Evolutionary conservation across 306 rosid genomes (phyloP), one percentile per base, ranked within the genome.

Genomic region (Gillenia trifoliata): DNA sequence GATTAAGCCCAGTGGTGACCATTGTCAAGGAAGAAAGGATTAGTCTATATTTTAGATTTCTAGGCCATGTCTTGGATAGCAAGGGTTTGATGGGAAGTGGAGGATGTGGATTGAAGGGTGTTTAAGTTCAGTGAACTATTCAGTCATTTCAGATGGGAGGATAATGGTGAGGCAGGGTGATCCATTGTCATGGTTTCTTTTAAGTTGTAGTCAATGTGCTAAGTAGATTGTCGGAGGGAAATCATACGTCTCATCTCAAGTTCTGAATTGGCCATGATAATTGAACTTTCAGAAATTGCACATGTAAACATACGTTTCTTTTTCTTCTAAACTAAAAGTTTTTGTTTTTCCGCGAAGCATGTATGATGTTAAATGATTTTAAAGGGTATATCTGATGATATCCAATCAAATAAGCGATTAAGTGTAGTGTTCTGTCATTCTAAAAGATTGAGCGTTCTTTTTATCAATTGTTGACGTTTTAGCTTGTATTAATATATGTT

Each of bases 401-500:
- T 33, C 4, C 36, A 12, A 43, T 43, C 49, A 43, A 43, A 43
- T 43, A 43, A 43, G 49, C 0, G 4, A 43, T 43, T 43, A 43
- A 12, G 49, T 1, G 49, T 3, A 43, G 19, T 0, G 38, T 34
- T 34, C 8, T 34, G 0, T 8, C 38, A 8, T 6, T 1, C 6
- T 34, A 5, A 0, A 34, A 34, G 8, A 34, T 34, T 34, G 38
- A 1, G 6, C 38, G 8, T 34, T 34, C 38, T 34, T 34, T 50
- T 34, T 5, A 6, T 16, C 65, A 13, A 61, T n/a, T 20, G 6
- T 63, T 63, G 10, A 17, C 4, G 1, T 3, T 29, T 31, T 59
- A 16, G 62, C 54, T 71, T 67, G 59, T 54, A 56, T 33, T 81
- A 25, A 55, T n/a, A 56, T 76, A 49, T 47, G 26, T 63, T 65